Base-by-base conservation (phyloP, 2,329 filamentous ascomycete species). In the Pyrenophora tritici-repentis region DNA sequence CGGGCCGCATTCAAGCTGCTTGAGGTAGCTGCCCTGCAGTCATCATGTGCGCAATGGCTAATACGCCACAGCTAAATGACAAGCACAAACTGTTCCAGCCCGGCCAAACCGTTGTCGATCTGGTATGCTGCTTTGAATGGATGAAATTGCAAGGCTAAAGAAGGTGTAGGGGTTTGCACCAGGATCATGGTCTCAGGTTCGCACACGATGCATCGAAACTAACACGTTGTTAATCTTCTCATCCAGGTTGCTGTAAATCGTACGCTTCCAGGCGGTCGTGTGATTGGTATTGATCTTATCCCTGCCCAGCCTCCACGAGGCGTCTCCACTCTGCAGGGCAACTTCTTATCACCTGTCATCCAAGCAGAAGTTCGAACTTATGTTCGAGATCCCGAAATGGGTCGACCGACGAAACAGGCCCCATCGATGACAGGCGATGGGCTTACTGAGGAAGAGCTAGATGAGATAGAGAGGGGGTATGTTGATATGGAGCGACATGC, bases 221-320 rank as follows among this genome's bases (percentile, higher is more conserved):
- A 7, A 41, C 31, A n/a, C 14, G 29, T 12, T n/a, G 36, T 43
- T 53, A 51, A 50, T 50, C 12, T 3, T 13, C 14, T 42, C 33
- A 66, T 22, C 8, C 4, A 95, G 86, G 91, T 97, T 31, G 94
- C 94, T 14, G 78, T 89, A 29, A 88, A 90, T 54, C 83, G 86
- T 44, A 96, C 90, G 4, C 81, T 83, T 54, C 92, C 92, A 0
- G 76, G 83, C 38, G 91, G 92, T 7, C 84, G 88, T 36, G 86
- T 99, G 10, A 79, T 99, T 22, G 95, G 94, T 9, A 93, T 99
- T 65, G 94, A 99, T 72, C 83, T 99, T 43, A 91, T 99, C 59
- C 94, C 94, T 4, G 90, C 91, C 0, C 88, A 93, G 70, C 93
- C 95, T 4, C 94, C 94, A 0, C 86, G 83, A 66, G 94, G 94